Conservation (phyloP, 2,329 filamentous ascomycete species). For the Orbilia ellipsospora region DNA sequence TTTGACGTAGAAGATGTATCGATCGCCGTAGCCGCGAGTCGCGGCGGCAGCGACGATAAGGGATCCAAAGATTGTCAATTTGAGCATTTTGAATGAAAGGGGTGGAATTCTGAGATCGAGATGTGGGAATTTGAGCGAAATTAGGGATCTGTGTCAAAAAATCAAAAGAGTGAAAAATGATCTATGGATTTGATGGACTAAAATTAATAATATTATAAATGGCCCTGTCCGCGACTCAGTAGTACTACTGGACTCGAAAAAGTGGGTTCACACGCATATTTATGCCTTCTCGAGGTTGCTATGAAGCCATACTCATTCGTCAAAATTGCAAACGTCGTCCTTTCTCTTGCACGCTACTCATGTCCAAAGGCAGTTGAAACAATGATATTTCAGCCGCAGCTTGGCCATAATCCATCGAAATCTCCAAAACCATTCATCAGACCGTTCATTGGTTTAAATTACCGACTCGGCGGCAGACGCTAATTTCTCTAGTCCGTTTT, state of each 20-base stretch:
- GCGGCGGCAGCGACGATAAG: slow-evolving; percentile 15
- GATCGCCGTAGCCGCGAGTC: background rate
- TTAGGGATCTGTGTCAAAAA: background rate
- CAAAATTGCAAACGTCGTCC: no score
- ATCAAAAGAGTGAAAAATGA: no score
- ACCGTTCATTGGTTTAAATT: slow-evolving; percentile 10
- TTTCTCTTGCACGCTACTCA: no score
- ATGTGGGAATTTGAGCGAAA: background rate
- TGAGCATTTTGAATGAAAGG: slow-evolving; percentile 21
- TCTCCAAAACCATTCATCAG: background rate
- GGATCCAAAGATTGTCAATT: slow-evolving; percentile 14
- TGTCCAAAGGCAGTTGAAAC: no score
- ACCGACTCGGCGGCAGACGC: slow-evolving; percentile 3
- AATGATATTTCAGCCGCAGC: slow-evolving; percentile 22
- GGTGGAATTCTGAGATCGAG: background rate
- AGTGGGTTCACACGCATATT: background rate
- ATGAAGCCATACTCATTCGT: no score
- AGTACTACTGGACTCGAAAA: no score
- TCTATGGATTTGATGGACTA: no score
- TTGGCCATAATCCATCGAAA: slow-evolving; percentile 30
- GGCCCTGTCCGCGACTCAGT: no score
- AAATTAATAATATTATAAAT: no score
- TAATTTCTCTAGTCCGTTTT: background rate
- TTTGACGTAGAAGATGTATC: slow-evolving; percentile 28
- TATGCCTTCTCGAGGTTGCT: background rate